These are phyloP conservation scores for Rickenella mellea DNA, from an alignment of 768 basidiomycete species.

Conservation along the genomic window DNA sequence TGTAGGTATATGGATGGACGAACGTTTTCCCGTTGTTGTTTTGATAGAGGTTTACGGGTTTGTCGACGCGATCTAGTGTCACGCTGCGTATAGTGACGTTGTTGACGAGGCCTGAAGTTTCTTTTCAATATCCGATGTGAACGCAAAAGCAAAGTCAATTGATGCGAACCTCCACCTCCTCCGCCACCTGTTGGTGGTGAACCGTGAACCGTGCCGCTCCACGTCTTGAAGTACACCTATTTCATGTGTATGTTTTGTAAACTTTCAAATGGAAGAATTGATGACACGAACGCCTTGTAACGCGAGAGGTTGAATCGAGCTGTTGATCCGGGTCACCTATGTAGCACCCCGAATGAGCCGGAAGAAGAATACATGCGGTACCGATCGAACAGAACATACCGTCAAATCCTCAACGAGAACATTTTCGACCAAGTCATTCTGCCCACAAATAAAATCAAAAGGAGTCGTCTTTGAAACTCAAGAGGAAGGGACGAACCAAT, in stretches of 20 bases:
- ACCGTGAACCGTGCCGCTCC: constrained; percentile 42
- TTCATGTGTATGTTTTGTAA: not conserved
- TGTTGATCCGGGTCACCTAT: constrained; percentile 37
- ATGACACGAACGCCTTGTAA: constrained; percentile 37
- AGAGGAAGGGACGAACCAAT: constrained; percentile 25
- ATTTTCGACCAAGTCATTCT: constrained; percentile 48
- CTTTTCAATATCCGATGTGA: not conserved
- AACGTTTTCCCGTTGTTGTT: constrained; percentile 41
- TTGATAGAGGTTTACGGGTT: constrained; percentile 39
- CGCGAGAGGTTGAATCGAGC: constrained; percentile 48
- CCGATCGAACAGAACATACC: constrained; percentile 20
- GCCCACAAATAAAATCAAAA: too few relatives aligned
- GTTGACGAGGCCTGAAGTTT: constrained; percentile 28
- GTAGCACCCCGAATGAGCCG: too few relatives aligned
- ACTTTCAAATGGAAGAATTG: not conserved
- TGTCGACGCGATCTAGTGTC: constrained; percentile 34
- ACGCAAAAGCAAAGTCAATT: not conserved
- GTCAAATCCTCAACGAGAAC: constrained; percentile 38
- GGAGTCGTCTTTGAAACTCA: too few relatives aligned
- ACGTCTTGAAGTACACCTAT: constrained; percentile 49
- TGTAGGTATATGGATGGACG: constrained; percentile 6
- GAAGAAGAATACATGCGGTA: too few relatives aligned
- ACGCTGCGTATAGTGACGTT: constrained; percentile 36
- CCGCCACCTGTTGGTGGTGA: constrained; percentile 48
- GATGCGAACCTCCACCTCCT: constrained; percentile 33